Conservation (phyloP, 148 eudicot species). For the Oxyria digyna region DNA sequence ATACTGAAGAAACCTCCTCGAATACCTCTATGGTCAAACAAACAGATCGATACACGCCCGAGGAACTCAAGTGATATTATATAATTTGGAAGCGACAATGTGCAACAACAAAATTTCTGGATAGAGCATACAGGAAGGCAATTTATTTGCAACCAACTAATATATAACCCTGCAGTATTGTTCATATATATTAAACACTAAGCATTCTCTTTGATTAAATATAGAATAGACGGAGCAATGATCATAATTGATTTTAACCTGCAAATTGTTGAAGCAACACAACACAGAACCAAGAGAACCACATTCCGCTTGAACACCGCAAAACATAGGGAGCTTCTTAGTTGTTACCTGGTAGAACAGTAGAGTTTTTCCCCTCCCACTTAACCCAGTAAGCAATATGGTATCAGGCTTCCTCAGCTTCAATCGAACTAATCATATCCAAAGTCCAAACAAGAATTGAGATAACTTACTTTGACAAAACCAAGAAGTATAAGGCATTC, state of each 20-base stretch:
- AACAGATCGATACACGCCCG: constrained; percentile 18
- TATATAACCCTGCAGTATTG: neutral
- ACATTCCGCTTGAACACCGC: constrained; percentile 57
- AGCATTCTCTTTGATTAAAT: constrained; percentile 4
- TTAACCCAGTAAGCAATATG: too few species aligned
- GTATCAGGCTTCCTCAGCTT: too few species aligned
- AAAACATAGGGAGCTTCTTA: too few species aligned
- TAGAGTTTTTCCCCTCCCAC: too few species aligned
- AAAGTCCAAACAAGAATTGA: too few species aligned
- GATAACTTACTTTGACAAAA: too few species aligned
- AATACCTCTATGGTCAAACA: constrained; percentile 59
- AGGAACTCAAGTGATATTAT: constrained; percentile 8
- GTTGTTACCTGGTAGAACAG: too few species aligned
- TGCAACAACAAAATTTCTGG: neutral
- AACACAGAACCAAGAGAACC: constrained; percentile 48
- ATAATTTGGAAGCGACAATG: neutral
- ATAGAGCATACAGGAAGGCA: neutral
- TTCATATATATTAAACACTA: neutral
- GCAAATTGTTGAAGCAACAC: constrained; percentile 84
- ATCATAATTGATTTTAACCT: constrained; percentile 91
- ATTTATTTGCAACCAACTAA: neutral
- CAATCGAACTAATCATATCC: too few species aligned
- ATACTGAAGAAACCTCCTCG: constrained; percentile 87
- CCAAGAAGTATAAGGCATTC: too few species aligned
- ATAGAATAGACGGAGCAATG: constrained; percentile 38